A percentile compares a stretch with the other conserved stretches of the same genome.
Evolutionary conservation across 192 early-diverging fungal species (phyloP).

Genomic region (Hyaloraphidium curvatum): DNA sequence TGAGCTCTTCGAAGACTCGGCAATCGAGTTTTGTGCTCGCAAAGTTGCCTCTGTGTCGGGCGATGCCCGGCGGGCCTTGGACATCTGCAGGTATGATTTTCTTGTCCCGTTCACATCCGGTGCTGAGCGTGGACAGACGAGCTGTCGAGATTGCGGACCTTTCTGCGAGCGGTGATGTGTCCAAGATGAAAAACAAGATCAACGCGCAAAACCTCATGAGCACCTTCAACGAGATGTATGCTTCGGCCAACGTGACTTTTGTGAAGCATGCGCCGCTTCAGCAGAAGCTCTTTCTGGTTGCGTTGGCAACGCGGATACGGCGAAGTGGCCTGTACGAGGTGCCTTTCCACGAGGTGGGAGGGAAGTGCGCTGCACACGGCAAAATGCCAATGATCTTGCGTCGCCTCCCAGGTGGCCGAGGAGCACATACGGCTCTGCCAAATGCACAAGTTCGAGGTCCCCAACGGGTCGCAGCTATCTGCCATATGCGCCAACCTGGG

Average conservation of each 20-base stretch:
- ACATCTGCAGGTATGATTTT: constrained; percentile 59
- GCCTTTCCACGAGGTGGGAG: constrained; percentile 41
- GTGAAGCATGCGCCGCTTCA: constrained; percentile 53
- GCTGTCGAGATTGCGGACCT: constrained; percentile 52
- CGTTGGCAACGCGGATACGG: constrained; percentile 38
- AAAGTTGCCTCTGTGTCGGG: constrained; percentile 92
- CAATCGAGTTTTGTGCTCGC: constrained; percentile 81
- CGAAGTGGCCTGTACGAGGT: constrained; percentile 51
- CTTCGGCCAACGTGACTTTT: constrained; percentile 50
- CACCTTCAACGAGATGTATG: constrained; percentile 70
- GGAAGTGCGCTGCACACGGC: too few relatives aligned
- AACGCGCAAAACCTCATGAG: constrained; percentile 34
- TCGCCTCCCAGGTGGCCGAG: too few relatives aligned
- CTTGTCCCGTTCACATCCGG: constrained; percentile 3
- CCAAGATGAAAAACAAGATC: constrained; percentile 7
- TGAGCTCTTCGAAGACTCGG: constrained; percentile 52
- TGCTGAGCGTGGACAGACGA: constrained; percentile 19
- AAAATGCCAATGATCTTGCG: too few relatives aligned
- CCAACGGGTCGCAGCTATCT: too few relatives aligned
- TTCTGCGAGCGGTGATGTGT: constrained; percentile 12
- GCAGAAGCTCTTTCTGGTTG: constrained; percentile 70
- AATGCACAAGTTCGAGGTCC: too few relatives aligned
- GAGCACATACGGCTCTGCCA: too few relatives aligned
- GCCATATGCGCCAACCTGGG: too few relatives aligned
- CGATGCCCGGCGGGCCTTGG: constrained; percentile 84